A percentile compares a stretch with the other conserved stretches of the same genome.
These are phyloP conservation scores for Bretziella fagacearum DNA, from an alignment of 2,329 filamentous ascomycete species.

Conservation along the genomic window DNA sequence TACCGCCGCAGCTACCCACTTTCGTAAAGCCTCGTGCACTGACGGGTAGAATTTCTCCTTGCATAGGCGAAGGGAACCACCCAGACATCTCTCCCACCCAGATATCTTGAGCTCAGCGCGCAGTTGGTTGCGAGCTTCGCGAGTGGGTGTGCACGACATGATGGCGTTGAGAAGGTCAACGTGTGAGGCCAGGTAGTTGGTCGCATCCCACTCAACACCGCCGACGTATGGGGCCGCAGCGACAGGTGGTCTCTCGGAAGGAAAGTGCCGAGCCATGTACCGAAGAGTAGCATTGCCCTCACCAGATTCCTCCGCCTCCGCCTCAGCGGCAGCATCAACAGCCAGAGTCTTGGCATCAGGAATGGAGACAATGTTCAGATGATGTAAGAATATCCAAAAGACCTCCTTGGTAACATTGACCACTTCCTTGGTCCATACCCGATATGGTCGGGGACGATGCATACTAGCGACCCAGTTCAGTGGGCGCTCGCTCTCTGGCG, in stretches of 20 bases:
- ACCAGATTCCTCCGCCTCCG: conserved; percentile 22
- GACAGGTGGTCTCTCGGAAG: conserved; percentile 70
- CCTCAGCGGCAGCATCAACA: conserved; percentile 19
- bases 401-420: conserved; percentile 91
- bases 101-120: conserved; percentile 65
- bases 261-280: conserved; percentile 60
- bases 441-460: conserved; percentile 72
- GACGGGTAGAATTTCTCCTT: conserved; percentile 96
- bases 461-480: conserved; percentile 81
- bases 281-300: conserved; percentile 23
- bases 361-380: conserved; percentile 69
- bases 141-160: conserved; percentile 59
- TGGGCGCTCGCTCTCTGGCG: conserved; percentile 57
- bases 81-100: conserved; percentile 83
- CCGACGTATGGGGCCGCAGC: conserved; percentile 91
- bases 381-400: conserved; percentile 97
- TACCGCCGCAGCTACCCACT: conserved; percentile 73
- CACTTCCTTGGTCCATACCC: conserved; percentile 85
- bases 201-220: conserved; percentile 96
- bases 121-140: conserved; percentile 54
- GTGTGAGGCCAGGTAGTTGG: conserved; percentile 85
- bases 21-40: conserved; percentile 74
- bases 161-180: conserved; percentile 86
- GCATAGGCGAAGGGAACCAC: conserved; percentile 67
- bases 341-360: conserved; percentile 23